Evolutionary conservation across 768 basidiomycete genomes (phyloP).

Genomic region (Rhodotorula diobovata): DNA sequence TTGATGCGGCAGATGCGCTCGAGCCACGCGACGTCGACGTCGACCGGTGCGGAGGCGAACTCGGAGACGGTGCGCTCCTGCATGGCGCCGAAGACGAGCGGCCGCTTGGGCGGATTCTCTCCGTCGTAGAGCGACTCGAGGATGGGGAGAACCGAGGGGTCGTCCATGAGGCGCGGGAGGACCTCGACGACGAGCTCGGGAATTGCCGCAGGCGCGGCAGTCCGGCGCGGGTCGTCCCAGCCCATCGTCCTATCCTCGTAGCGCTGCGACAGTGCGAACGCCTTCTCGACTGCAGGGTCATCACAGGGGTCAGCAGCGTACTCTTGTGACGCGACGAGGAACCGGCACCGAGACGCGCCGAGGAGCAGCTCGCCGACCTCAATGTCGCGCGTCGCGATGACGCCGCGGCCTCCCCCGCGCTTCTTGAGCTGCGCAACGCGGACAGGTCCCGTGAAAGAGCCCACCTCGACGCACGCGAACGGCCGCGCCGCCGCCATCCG

Average conservation of each 20-base stretch:
- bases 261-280: not conserved
- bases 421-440: not conserved
- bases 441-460: conserved; percentile 13
- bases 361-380: conserved; percentile 11
- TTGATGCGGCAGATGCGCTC: conserved; percentile 44
- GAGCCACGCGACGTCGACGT: conserved; percentile 44
- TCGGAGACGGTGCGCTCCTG: not conserved
- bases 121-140: not conserved
- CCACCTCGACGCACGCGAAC: conserved; percentile 27
- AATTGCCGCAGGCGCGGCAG: not conserved
- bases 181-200: not conserved
- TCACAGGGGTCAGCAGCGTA: conserved; percentile 45
- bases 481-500: no score
- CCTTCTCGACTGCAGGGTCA: not conserved
- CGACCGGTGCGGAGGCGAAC: not conserved
- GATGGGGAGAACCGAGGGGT: not conserved
- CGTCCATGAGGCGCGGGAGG: conserved; percentile 43
- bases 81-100: not conserved
- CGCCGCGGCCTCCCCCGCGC: conserved; percentile 10
- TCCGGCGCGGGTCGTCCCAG: not conserved
- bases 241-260: conserved; percentile 50
- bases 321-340: not conserved
- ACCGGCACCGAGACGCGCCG: conserved; percentile 20
- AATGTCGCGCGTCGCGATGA: conserved; percentile 25
- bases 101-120: not conserved